phyloP scores from a whole-genome alignment of 352 stramenopile species.

The Pseudoperonospora humuli region DNA sequence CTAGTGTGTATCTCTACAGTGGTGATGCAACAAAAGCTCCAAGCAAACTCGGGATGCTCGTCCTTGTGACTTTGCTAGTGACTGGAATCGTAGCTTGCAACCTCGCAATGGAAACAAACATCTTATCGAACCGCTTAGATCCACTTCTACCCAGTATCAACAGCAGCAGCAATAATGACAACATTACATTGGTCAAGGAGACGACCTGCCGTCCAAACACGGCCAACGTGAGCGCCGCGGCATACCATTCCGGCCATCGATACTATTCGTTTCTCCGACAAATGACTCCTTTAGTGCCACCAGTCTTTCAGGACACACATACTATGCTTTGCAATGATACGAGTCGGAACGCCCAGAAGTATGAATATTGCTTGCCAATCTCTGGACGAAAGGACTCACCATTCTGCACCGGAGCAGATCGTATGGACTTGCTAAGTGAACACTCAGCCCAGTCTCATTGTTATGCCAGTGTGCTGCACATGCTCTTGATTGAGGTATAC shows the following conservation, averaged over 20 bases:
- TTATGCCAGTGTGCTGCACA: slow-evolving; percentile 41
- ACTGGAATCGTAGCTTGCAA: no score
- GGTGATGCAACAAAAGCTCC: no score
- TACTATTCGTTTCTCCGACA: slow-evolving; percentile 14
- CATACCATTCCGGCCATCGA: slow-evolving; percentile 16
- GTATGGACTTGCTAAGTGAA: slow-evolving; percentile 31
- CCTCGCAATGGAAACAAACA: no score
- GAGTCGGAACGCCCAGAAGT: not conserved
- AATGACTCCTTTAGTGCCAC: slow-evolving; percentile 1
- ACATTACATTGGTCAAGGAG: no score
- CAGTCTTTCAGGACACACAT: slow-evolving; percentile 18
- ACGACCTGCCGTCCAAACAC: not conserved
- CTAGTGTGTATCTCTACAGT: no score
- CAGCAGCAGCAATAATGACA: no score
- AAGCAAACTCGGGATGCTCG: no score
- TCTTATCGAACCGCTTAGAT: no score
- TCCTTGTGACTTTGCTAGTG: no score
- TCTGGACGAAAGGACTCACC: slow-evolving; percentile 33
- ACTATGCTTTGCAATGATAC: slow-evolving; percentile 14
- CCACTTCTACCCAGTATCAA: no score
- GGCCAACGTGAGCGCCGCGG: not conserved
- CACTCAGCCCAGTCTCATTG: slow-evolving; percentile 26
- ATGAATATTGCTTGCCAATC: slow-evolving; percentile 41
- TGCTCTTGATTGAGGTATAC: slow-evolving; percentile 49
- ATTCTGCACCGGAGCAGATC: slow-evolving; percentile 36